These are phyloP conservation scores for Apiospora marii DNA, from an alignment of 2,329 filamentous ascomycete species.

Conservation along the genomic window DNA sequence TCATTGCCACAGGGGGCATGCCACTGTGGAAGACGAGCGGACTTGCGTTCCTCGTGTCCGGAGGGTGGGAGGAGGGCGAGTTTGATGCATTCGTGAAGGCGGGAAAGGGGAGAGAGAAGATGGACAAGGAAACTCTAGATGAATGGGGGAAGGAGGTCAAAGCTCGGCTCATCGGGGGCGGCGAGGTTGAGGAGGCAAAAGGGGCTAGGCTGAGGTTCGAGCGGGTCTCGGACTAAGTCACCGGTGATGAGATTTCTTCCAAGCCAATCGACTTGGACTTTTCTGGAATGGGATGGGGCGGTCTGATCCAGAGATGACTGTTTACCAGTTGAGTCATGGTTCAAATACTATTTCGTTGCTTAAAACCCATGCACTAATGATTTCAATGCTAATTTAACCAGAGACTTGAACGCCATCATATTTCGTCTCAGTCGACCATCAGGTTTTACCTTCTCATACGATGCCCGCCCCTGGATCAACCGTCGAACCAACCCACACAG, in stretches of 20 bases:
- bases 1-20: background rate
- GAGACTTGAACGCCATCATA: too few species aligned
- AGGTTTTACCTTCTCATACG: too few species aligned
- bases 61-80: background rate
- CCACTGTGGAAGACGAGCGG: background rate
- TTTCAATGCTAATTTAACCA: too few species aligned
- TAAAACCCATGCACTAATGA: too few species aligned
- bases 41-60: background rate
- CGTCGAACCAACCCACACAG: too few species aligned
- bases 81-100: background rate
- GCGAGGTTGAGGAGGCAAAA: background rate
- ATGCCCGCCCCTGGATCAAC: too few species aligned
- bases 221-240: background rate
- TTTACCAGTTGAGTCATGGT: too few species aligned
- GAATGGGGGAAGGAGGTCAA: slow-evolving; percentile 2
- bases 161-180: background rate
- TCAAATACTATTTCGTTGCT: too few species aligned
- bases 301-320: too few species aligned
- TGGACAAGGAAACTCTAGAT: background rate
- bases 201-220: background rate
- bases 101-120: background rate
- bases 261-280: background rate
- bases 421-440: too few species aligned
- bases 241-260: background rate
- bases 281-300: too few species aligned